A percentile compares a stretch with the other conserved stretches of the same genome.
These are phyloP conservation scores for Urtica urens DNA, from an alignment of 306 rosid species.

Conservation along the genomic window DNA sequence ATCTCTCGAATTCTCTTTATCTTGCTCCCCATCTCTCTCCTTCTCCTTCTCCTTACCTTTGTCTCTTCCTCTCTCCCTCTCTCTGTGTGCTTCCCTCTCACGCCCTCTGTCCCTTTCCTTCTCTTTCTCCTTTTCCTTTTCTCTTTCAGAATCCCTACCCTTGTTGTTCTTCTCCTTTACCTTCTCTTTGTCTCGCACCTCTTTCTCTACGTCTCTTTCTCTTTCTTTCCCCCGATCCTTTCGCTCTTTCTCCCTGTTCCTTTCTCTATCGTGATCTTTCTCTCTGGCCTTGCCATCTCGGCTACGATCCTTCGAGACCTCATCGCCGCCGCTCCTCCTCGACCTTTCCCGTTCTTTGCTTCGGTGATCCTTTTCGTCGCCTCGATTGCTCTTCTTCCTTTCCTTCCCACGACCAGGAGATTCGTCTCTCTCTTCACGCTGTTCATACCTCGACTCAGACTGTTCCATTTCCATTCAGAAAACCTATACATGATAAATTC, in stretches of 20 bases:
- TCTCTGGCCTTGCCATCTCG: slow-evolving; percentile 55
- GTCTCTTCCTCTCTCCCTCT: slow-evolving; percentile 7
- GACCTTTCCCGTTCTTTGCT: slow-evolving; percentile 50
- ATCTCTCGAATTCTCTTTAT: slow-evolving; percentile 43
- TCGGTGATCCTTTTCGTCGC: slow-evolving; percentile 59
- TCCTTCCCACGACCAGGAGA: slow-evolving; percentile 60
- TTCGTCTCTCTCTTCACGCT: slow-evolving; percentile 37
- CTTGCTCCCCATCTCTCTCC: slow-evolving; percentile 21
- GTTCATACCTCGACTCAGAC: slow-evolving; percentile 31
- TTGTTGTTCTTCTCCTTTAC: slow-evolving; percentile 49
- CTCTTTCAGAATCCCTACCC: slow-evolving; percentile 50
- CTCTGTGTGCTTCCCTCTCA: slow-evolving; percentile 18
- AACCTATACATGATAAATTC: neutral
- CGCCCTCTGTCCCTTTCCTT: slow-evolving; percentile 45
- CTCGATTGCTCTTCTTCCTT: slow-evolving; percentile 55
- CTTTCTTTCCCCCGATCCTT: slow-evolving; percentile 48
- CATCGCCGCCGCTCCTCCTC: slow-evolving; percentile 41
- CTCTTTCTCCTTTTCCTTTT: slow-evolving; percentile 48
- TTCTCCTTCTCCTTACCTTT: slow-evolving; percentile 15
- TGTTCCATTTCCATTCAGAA: slow-evolving; percentile 42
- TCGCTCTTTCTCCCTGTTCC: slow-evolving; percentile 46
- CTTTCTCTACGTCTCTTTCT: slow-evolving; percentile 55
- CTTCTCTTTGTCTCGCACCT: slow-evolving; percentile 54
- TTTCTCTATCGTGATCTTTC: slow-evolving; percentile 62
- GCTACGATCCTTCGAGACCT: slow-evolving; percentile 46